Base-by-base conservation (phyloP, 345 rosid species). In the Abelmoschus esculentus region DNA sequence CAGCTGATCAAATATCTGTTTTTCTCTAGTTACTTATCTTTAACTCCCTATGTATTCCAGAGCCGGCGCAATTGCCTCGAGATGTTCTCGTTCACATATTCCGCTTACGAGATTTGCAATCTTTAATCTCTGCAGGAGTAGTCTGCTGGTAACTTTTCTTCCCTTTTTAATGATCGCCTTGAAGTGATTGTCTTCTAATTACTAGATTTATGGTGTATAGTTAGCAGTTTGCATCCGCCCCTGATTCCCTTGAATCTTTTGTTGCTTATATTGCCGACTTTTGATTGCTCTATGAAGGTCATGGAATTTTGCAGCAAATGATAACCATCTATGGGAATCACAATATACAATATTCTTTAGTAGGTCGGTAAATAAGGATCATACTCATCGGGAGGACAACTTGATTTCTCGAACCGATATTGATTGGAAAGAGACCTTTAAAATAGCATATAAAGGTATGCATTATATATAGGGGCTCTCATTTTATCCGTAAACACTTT, bases 241-340 rank as follows among this genome's bases (percentile, higher is more conserved):
- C 40, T 0, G 17, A 13, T 3, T 61, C 61, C n/a, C 36, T 54
- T 10, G 10, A n/a, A 36, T n/a, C 5, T n/a, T 17, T 40, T 1
- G 34, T 56, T 58, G 56, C 44, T 67, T 47, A 60, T 54, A 65
- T 73, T 57, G 44, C 38, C 70, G 9, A 62, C 29, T 66, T 47
- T 38, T 44, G 49, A 55, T 72, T 55, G 40, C 59, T 78, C 58
- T 54, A 28, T 79, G 81, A 77, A 90, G 98, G 84, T 85, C 91
- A 26, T 91, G 98, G 97, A 84, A 86, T 80, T 77, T 79, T 58
- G 91, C 90, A 13, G 84, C 90, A 15, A 70, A 67, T 70, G 90
- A 86, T 66, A 81, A 78, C 73, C 76, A 80, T 61, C 76, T 89
- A 31, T 91, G 97, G 95, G 77, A 66, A 70, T 79, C 75, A 19